phyloP scores from a whole-genome alignment of 2,329 filamentous ascomycete genomes.

The Penicillium sclerotiorum region DNA sequence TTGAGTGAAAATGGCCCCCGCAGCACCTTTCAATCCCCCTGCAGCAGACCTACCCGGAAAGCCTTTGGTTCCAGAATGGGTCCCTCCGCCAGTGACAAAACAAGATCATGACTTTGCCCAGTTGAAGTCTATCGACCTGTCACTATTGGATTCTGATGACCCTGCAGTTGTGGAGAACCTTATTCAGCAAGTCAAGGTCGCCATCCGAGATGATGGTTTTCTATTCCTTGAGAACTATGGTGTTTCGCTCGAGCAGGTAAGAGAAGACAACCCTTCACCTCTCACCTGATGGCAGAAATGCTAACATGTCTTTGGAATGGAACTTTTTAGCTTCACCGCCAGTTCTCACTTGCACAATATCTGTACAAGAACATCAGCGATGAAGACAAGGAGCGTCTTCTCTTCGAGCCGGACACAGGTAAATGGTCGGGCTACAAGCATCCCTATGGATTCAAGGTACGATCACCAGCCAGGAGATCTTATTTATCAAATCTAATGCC shows the following conservation, averaged over 20 bases:
- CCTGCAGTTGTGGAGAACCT: conserved; percentile 48
- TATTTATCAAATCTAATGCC: not conserved
- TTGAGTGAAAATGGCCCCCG: conserved; percentile 25
- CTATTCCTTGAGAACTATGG: conserved; percentile 56
- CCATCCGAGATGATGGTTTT: conserved; percentile 50
- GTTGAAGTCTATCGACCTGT: conserved; percentile 49
- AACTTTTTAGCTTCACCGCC: conserved; percentile 53
- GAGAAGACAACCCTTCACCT: not conserved
- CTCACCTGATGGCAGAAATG: no score
- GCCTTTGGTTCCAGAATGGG: conserved; percentile 47
- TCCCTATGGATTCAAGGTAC: conserved; percentile 50
- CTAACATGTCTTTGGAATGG: no score
- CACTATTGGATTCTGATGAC: conserved; percentile 48
- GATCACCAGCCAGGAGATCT: not conserved
- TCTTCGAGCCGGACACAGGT: conserved; percentile 53
- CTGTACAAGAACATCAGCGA: conserved; percentile 54
- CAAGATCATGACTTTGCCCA: conserved; percentile 49
- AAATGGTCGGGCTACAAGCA: conserved; percentile 56
- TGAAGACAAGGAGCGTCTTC: conserved; percentile 52
- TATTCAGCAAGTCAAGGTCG: conserved; percentile 47
- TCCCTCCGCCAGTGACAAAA: conserved; percentile 50
- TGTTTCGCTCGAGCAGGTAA: conserved; percentile 48
- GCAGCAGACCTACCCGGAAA: conserved; percentile 42
- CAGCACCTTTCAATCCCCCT: conserved; percentile 46
- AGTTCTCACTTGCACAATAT: conserved; percentile 56